Conservation (phyloP, 2,329 filamentous ascomycete genomes). For the Pestalotiopsis sp. region DNA sequence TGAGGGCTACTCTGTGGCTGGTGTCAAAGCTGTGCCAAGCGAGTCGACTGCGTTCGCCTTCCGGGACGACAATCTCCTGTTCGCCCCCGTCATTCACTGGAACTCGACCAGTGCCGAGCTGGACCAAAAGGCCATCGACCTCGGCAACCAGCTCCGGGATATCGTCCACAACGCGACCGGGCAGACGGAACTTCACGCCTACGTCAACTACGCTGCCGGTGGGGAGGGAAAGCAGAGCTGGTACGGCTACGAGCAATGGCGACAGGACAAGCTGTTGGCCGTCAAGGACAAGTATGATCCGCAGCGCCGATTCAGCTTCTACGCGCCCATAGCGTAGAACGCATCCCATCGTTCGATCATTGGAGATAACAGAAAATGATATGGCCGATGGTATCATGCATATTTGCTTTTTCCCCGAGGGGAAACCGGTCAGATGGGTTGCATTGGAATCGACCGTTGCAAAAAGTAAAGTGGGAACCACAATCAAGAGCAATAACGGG, state of each 20-base stretch:
- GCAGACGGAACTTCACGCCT: constrained; percentile 36
- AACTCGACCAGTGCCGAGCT: constrained; percentile 31
- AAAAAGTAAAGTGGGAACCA: background rate
- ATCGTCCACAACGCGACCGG: constrained; percentile 39
- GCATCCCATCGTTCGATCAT: background rate
- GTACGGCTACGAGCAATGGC: constrained; percentile 55
- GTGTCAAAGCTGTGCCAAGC: constrained; percentile 39
- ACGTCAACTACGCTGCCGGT: constrained; percentile 57
- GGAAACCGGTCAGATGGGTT: background rate
- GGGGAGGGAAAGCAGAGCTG: constrained; percentile 42
- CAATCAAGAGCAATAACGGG: background rate
- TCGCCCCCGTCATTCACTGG: constrained; percentile 41
- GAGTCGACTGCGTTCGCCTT: constrained; percentile 47
- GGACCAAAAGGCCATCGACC: constrained; percentile 34
- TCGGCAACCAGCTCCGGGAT: constrained; percentile 41
- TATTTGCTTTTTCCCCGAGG: background rate
- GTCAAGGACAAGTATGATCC: constrained; percentile 56
- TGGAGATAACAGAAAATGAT: background rate
- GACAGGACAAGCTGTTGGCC: constrained; percentile 44
- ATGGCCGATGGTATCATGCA: background rate
- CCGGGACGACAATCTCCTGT: constrained; percentile 46
- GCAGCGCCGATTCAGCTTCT: constrained; percentile 22
- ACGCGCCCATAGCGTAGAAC: constrained; percentile 8
- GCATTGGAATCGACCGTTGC: background rate
- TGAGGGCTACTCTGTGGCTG: constrained; percentile 54